Evolutionary conservation across 805 yeast species (phyloP), one percentile per base, ranked within the genome.

Genomic region (Metschnikowia koreensis): DNA sequence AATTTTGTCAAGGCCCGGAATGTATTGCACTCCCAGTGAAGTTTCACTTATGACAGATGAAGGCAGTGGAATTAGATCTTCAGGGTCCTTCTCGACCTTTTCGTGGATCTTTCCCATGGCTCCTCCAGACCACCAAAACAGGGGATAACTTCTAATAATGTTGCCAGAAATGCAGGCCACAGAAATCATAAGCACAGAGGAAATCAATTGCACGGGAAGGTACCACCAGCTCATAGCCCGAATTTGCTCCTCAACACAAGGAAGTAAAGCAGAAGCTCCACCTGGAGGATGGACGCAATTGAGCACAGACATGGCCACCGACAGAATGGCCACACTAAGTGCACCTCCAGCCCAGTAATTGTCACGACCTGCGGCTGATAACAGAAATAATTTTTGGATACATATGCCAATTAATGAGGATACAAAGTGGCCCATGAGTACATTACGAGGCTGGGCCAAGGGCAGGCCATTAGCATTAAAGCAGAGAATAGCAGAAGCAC

Each of bases 201-300:
- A 73, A 0, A 83, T 69, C 3, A 84, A 48, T 48, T 83, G 85
- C 0, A 69, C 74, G 0, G 86, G 84, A 29, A 84, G 59, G 58
- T 78, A 83, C 81, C 84, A 81, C 90, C 89, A 84, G 45, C 88
- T 79, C 77, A 84, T 70, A 3, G 46, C 56, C 11, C 81, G 63
- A 3, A 83, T 68, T 7, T 60, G 56, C 0, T 62, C 76, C 47
- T 82, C 84, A 0, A 79, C 60, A 1, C 76, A 66, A 0, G 89
- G 87, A 8, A 84, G 65, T 37, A 84, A 60, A 0, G 89, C 88
- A 9, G 85, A 76, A 1, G 89, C 89, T 2, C 90, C 90, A 1
- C 85, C 83, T 0, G 90, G 90, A 0, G 90, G 90, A 62, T 85
- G 89, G 1, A 82, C 79, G 52, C 83, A 77, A 54, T 81, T 81